Evolutionary conservation across 2,329 filamentous ascomycete species (phyloP).

Genomic region (Aspergillus sp.): DNA sequence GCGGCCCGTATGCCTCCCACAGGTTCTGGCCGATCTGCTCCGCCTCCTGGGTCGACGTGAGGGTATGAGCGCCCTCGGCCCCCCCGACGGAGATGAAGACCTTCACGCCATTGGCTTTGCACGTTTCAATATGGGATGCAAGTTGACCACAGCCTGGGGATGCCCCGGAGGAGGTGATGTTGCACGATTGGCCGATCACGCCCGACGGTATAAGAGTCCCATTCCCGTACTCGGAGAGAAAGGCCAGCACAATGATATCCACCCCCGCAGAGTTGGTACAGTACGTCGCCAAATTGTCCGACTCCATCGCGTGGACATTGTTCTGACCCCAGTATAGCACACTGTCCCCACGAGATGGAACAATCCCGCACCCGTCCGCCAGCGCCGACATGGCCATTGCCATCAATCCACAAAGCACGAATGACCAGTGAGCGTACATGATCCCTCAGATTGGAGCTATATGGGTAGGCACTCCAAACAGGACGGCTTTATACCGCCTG

Average conservation of each 20-base stretch:
- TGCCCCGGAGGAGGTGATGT: constrained; percentile 23
- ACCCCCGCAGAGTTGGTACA: constrained; percentile 40
- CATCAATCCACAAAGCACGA: too few species aligned
- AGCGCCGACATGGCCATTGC: too few species aligned
- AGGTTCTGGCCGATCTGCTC: constrained; percentile 40
- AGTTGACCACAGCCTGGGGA: constrained; percentile 37
- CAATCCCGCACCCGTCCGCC: too few species aligned
- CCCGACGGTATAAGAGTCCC: constrained; percentile 40
- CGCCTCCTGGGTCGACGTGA: constrained; percentile 37
- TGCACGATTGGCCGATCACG: constrained; percentile 41
- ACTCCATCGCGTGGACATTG: constrained; percentile 28
- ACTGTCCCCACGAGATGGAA: constrained; percentile 18
- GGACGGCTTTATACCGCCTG: too few species aligned
- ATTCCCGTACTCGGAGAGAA: constrained; percentile 41
- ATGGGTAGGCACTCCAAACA: too few species aligned
- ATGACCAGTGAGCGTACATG: too few species aligned
- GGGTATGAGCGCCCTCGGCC: constrained; percentile 34
- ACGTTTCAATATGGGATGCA: constrained; percentile 42
- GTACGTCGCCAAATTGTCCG: constrained; percentile 34
- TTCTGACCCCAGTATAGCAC: constrained; percentile 35
- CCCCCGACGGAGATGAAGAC: constrained; percentile 49
- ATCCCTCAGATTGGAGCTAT: too few species aligned
- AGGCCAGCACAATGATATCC: constrained; percentile 46
- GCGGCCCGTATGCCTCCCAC: constrained; percentile 47
- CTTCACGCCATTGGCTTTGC: constrained; percentile 45